These are phyloP conservation scores for Circinella minor DNA, from an alignment of 371 early-diverging fungal genomes.

Conservation along the genomic window DNA sequence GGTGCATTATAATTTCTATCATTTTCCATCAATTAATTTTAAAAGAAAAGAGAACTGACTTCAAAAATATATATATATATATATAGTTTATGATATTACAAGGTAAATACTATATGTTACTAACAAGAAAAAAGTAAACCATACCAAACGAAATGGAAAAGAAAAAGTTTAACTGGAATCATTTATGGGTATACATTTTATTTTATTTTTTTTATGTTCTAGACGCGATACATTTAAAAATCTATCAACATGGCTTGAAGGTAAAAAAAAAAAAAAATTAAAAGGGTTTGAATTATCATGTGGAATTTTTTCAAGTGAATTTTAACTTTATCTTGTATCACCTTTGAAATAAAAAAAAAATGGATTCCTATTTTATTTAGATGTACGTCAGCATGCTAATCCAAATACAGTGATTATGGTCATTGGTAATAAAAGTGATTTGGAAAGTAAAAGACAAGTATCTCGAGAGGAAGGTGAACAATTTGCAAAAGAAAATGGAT, in stretches of 20 bases:
- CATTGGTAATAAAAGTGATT: conserved; percentile 95
- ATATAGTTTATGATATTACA: conserved; percentile 56
- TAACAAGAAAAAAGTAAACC: neutral
- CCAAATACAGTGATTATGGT: conserved; percentile 90
- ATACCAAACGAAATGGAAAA: neutral
- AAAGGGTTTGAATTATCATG: conserved; percentile 1
- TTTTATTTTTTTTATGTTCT: too few relatives aligned
- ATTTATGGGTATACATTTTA: too few relatives aligned
- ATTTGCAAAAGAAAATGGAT: conserved; percentile 84
- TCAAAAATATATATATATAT: too few relatives aligned
- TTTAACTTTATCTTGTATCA: conserved; percentile 7
- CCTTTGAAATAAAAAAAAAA: neutral
- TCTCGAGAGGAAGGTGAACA: conserved; percentile 86
- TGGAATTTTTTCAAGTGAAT: neutral
- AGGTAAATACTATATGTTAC: conserved; percentile 16
- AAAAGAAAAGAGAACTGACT: neutral
- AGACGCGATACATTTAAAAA: conserved; percentile 91
- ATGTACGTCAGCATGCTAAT: conserved; percentile 87
- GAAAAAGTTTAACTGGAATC: neutral
- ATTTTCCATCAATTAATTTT: neutral
- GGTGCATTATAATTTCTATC: neutral
- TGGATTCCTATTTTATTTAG: conserved; percentile 24
- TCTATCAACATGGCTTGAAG: conserved; percentile 91
- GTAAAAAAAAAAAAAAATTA: conserved; percentile 32
- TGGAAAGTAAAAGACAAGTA: conserved; percentile 83